A percentile compares a stretch with the other conserved stretches of the same genome.
phyloP scores from a whole-genome alignment of 2,329 filamentous ascomycete genomes.

The Colletotrichum lupini region DNA sequence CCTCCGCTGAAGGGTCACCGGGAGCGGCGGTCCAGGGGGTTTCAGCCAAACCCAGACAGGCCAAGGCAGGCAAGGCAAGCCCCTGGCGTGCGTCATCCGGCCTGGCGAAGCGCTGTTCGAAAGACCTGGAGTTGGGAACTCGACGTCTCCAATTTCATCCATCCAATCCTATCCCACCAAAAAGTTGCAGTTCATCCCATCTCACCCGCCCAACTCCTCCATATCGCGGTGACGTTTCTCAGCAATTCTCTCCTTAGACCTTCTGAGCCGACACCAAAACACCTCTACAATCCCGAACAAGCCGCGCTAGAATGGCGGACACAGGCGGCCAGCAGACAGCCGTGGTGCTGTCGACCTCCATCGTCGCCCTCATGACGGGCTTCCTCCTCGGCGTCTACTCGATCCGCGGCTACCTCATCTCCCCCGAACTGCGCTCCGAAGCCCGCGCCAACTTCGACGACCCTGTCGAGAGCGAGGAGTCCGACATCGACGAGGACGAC shows the following conservation, averaged over 20 bases:
- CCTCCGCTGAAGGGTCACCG: conserved; percentile 12
- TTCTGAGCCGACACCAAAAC: background rate
- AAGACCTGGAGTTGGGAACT: background rate
- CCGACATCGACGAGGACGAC: conserved; percentile 72
- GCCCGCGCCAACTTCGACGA: conserved; percentile 66
- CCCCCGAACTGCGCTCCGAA: conserved; percentile 66
- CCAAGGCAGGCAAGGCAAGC: conserved; percentile 17
- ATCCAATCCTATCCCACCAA: conserved; percentile 10
- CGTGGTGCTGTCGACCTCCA: conserved; percentile 77
- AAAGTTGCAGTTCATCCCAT: conserved; percentile 29
- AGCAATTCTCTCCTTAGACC: background rate
- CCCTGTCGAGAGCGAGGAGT: conserved; percentile 75
- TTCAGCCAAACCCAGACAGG: conserved; percentile 21
- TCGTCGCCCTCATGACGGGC: conserved; percentile 79
- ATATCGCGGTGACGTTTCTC: background rate
- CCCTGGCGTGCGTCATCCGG: conserved; percentile 35
- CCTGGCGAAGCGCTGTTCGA: conserved; percentile 14
- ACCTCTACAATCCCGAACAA: background rate
- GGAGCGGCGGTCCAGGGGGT: conserved; percentile 9
- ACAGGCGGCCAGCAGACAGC: conserved; percentile 9
- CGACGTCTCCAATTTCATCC: conserved; percentile 4
- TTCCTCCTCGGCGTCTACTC: conserved; percentile 86
- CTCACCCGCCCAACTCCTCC: background rate
- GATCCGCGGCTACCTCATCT: conserved; percentile 68
- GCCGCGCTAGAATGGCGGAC: conserved; percentile 10